These are phyloP conservation scores for Mortierella sp. DNA, from an alignment of 371 early-diverging fungal genomes.

Conservation along the genomic window DNA sequence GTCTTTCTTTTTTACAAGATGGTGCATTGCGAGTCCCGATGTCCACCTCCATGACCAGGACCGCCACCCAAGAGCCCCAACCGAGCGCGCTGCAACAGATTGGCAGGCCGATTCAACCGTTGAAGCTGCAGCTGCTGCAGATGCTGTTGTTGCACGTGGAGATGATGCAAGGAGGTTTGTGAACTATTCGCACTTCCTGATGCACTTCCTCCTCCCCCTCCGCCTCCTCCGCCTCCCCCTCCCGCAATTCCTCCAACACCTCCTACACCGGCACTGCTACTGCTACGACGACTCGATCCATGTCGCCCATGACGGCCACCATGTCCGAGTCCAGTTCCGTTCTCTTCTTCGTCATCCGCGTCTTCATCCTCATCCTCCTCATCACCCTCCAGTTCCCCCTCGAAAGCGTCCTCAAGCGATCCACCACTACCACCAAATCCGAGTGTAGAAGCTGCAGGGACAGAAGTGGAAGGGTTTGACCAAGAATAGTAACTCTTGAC, in stretches of 20 bases:
- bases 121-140: slow-evolving; percentile 34
- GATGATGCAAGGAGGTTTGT: slow-evolving; percentile 42
- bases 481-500: slow-evolving; percentile 57
- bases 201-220: not conserved
- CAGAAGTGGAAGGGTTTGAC: slow-evolving; percentile 43
- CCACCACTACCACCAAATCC: slow-evolving; percentile 26
- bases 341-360: slow-evolving; percentile 21
- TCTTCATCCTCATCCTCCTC: slow-evolving; percentile 35
- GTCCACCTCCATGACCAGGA: slow-evolving; percentile 10
- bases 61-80: slow-evolving; percentile 26
- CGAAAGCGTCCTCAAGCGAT: not conserved
- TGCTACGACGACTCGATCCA: not conserved
- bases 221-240: no score
- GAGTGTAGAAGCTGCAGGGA: slow-evolving; percentile 20
- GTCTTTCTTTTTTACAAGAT: slow-evolving; percentile 21
- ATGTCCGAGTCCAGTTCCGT: not conserved
- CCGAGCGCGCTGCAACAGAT: slow-evolving; percentile 33
- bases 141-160: slow-evolving; percentile 46
- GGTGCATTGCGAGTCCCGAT: slow-evolving; percentile 22
- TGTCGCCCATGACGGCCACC: not conserved
- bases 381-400: slow-evolving; percentile 8
- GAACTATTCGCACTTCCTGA: slow-evolving; percentile 15
- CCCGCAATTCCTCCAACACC: not conserved
- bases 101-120: slow-evolving; percentile 17
- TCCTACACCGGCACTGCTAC: not conserved